Base-by-base conservation (phyloP, 768 basidiomycete species). In the Clavaria fumosa region DNA sequence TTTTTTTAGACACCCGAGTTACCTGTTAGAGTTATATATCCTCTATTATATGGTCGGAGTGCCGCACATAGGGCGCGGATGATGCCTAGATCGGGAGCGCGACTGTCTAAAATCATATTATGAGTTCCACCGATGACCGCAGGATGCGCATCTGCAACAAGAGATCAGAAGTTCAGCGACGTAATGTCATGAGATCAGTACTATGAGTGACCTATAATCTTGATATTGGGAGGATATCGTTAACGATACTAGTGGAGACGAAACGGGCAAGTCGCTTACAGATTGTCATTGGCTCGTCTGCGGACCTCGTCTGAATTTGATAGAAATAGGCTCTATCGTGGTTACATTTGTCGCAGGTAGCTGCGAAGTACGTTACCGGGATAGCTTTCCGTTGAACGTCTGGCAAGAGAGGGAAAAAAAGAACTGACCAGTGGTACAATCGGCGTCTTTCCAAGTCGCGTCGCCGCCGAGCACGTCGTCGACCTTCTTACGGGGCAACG, bases 381-480 rank as follows among this genome's bases (percentile, higher is more conserved):
- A 24, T 12, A 7, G 5, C n/a, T n/a, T n/a, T n/a, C n/a, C n/a
- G n/a, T n/a, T n/a, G n/a, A n/a, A n/a, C n/a, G n/a, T 9, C 11
- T 4, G 17, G 30, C 18, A 12, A 17, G 27, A 31, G 23, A 34
- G 14, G n/a, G 11, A 15, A 38, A 23, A 21, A 38, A 34, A 19
- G 36, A 32, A 78, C 79, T 62, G 33, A 85, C 89, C 77, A 47
- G 75, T 67, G 0, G 82, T 89, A 34, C 78, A 74, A 56, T 93
- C 91, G 2, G 90, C 91, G 55, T 95, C 83, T 39, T 78, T 80
- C 88, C 91, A 95, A 58, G 76, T 77, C 42, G 88, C 85, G 24
- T 85, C 88, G 3, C 88, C 90, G 35, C 93, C 95, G 19, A 97
- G 64, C 4, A 99, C 91, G 50, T 97, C 95, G 53, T 99, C 95